phyloP scores from a whole-genome alignment of 139 green algal species.

The Spirogloea muscicola region DNA sequence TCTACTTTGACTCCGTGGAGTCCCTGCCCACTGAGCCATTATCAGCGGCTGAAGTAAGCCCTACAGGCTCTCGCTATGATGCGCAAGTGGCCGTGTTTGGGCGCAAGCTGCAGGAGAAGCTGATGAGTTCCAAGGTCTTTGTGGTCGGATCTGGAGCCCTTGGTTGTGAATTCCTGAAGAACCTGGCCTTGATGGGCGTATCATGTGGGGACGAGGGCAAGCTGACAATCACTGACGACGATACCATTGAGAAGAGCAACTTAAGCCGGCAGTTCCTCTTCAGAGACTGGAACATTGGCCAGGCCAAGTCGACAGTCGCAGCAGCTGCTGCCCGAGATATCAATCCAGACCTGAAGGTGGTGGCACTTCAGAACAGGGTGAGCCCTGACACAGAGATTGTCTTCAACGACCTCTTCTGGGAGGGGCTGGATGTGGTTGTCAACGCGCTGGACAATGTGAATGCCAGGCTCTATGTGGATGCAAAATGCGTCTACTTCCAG shows the following conservation, averaged over 20 bases:
- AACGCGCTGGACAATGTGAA: slow-evolving; percentile 99
- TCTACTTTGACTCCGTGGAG: slow-evolving; percentile 57
- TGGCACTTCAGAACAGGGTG: slow-evolving; percentile 90
- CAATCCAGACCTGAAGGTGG: slow-evolving; percentile 70
- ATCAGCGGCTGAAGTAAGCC: slow-evolving; percentile 51
- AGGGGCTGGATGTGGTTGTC: slow-evolving; percentile 79
- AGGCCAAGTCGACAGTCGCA: slow-evolving; percentile 78
- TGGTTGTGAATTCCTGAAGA: slow-evolving; percentile 98
- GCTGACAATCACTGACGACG: slow-evolving; percentile 93
- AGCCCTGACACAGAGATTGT: slow-evolving; percentile 85
- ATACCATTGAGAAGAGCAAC: slow-evolving; percentile 97
- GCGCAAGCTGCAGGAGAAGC: slow-evolving; percentile 49
- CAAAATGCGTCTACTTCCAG: slow-evolving; percentile 94
- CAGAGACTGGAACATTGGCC: slow-evolving; percentile 91
- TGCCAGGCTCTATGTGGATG: slow-evolving; percentile 84
- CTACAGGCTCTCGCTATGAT: slow-evolving; percentile 72
- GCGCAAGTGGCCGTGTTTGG: slow-evolving; percentile 86
- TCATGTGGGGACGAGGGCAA: slow-evolving; percentile 43
- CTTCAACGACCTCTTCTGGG: slow-evolving; percentile 95
- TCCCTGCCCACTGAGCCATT: slow-evolving; percentile 47
- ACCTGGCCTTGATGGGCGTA: slow-evolving; percentile 95
- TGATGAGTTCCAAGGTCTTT: slow-evolving; percentile 77
- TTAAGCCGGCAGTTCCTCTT: slow-evolving; percentile 96
- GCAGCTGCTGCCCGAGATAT: slow-evolving; percentile 69
- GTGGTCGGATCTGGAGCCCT: slow-evolving; percentile 93